Percentiles rank a stretch among this genome's conserved stretches.
Evolutionary conservation across 805 yeast species (phyloP).

Genomic region (Myxozyma sirexii): DNA sequence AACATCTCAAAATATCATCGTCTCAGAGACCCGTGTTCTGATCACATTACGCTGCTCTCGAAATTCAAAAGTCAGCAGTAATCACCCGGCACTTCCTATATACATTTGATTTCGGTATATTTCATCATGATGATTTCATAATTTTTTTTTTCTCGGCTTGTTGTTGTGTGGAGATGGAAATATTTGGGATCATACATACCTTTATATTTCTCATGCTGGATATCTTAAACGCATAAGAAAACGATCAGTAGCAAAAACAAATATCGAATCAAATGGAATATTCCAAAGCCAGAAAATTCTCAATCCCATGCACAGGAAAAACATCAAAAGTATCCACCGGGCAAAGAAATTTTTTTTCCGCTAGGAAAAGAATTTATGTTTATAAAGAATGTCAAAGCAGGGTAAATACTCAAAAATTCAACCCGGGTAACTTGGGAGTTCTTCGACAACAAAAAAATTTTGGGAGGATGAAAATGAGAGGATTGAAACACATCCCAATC

Average conservation of each 20-base stretch:
- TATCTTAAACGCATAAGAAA: too few species aligned
- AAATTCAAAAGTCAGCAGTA: neutral
- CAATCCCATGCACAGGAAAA: too few species aligned
- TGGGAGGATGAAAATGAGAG: neutral
- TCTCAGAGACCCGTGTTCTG: constrained; percentile 34
- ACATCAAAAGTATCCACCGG: too few species aligned
- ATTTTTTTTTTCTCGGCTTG: neutral
- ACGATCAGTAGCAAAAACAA: neutral
- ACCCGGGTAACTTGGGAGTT: constrained; percentile 32
- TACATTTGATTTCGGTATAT: constrained; percentile 29
- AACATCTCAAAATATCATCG: neutral
- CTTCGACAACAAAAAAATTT: neutral
- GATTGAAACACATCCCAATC: too few species aligned
- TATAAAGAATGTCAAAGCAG: neutral
- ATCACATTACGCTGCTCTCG: constrained; percentile 17
- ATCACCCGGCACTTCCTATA: constrained; percentile 37
- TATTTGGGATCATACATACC: neutral
- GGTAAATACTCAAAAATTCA: neutral
- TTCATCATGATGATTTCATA: constrained; percentile 28
- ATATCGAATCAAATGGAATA: neutral
- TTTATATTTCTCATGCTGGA: too few species aligned
- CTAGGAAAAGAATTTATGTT: neutral
- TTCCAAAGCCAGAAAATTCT: neutral
- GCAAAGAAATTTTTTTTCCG: too few species aligned
- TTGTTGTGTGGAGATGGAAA: neutral